Evolutionary conservation across 805 yeast species (phyloP), one percentile per base, ranked within the genome.

Genomic region (Jamesozyma lodderae): DNA sequence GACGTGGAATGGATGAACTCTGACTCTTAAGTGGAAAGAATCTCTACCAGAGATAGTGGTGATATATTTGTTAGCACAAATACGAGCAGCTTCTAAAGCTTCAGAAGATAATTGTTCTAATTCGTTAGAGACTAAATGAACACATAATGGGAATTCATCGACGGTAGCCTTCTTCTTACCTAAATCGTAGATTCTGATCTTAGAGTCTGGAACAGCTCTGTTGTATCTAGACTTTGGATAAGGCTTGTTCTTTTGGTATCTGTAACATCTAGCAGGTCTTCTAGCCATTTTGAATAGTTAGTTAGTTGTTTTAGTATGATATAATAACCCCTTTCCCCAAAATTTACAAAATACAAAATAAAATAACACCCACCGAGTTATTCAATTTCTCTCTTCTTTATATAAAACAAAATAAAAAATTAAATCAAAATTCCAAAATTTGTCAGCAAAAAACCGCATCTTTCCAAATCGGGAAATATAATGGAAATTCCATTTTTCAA

Each of bases 231-330:
- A 88, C 81, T 92, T 92, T 78, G 98, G 98, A 84, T 79, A 92
- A 67, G 98, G 98, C 81, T 92, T 92, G 95, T 92, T 92, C 85
- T 92, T 92, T 84, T 96, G 94, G 94, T 90, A 92, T 79, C 98
- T 87, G 96, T 92, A 92, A 80, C 98, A 92, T 82, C 97, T 86
- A 81, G 98, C 98, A 74, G 98, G 98, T 83, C 97, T 90, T 79
- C 97, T 87, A 73, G 97, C 96, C 97, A 90, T 90, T 70, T 81
- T 84, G 78, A 69, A 67, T 52, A 44, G 27, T 20, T 43, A 15
- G 31, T 32, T 36, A 33, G 14, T 17, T 19, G 31, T 15, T 20
- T 19, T n/a, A n/a, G n/a, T n/a, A n/a, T n/a, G n/a, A n/a, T n/a
- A n/a, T n/a, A n/a, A n/a, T n/a, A n/a, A n/a, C n/a, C n/a, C n/a